Base-by-base conservation (phyloP, 1,284 basidiomycete species). In the Fomitopsis betulina region DNA sequence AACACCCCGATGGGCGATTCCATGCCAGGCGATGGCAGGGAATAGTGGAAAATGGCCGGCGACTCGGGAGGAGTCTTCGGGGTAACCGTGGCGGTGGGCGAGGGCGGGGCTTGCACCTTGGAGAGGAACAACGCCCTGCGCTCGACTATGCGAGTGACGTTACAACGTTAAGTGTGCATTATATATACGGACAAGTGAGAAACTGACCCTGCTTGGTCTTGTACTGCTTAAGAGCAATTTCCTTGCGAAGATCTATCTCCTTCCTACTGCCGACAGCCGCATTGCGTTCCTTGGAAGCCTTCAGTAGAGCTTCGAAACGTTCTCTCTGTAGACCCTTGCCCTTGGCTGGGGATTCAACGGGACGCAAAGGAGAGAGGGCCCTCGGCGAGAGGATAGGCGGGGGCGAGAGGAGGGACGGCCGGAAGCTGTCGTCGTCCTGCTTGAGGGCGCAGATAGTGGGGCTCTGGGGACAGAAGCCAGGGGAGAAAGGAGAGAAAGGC, bases 51-150 rank as follows among this genome's bases (percentile, higher is more conserved):
- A 62, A 87, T 80, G 19, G 83, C 79, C 56, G 86, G 86, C 15
- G 86, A 89, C 61, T 87, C 86, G 6, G 84, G 84, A 45, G 85
- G 85, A 4, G 83, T 87, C 71, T 84, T 84, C 12, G 87, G 84
- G 13, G 78, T 76, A 45, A 73, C 68, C 30, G 80, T 78, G 19
- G 85, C 82, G 15, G 80, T 78, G 10, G 85, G 80, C 13, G 84
- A 86, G 8, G 85, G 84, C 25, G 85, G 83, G 21, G 84, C 84
- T 45, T 80, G 75, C 53, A 92, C 75, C 72, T 86, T 91, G 60
- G 85, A 87, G 38, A 91, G 74, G 75, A 92, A 91, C 57, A 82
- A 76, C 10, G 86, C 85, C 45, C 88, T 85, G 57, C 90, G 81
- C 71, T 89, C 87, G 65, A 82, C 89, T 91, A 68, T 4, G 38